These are phyloP conservation scores for Trichoderma sp. DNA, from an alignment of 2,329 filamentous ascomycete species.

Conservation along the genomic window DNA sequence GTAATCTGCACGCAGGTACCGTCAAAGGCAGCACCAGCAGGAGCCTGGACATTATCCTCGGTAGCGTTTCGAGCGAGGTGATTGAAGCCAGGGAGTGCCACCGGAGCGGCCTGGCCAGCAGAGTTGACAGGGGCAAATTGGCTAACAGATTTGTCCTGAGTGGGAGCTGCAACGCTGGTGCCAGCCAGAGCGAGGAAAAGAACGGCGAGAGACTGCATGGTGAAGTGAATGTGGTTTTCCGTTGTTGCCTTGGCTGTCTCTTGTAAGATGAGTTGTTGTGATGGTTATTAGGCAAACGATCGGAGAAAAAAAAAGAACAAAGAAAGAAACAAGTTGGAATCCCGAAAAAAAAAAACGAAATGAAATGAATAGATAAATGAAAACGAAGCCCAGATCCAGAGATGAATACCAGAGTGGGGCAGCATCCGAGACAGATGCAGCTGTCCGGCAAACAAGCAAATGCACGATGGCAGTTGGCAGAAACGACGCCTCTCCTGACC, in stretches of 20 bases:
- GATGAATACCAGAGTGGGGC: not conserved
- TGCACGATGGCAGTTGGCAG: not conserved
- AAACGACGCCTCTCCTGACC: not conserved
- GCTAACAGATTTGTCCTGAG: not conserved
- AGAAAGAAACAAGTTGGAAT: no score
- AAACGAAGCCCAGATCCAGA: not conserved
- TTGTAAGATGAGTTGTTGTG: not conserved
- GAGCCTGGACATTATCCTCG: not conserved
- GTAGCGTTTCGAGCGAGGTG: constrained; percentile 12
- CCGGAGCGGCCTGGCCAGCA: not conserved
- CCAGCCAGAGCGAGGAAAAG: not conserved
- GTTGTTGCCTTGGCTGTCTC: not conserved
- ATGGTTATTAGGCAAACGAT: not conserved
- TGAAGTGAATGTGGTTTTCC: not conserved
- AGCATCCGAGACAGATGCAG: not conserved
- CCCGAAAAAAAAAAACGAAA: not conserved
- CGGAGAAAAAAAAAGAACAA: not conserved
- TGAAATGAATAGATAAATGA: not conserved
- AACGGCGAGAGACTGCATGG: constrained; percentile 18
- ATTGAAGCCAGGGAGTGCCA: constrained; percentile 5
- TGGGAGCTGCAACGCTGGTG: not conserved
- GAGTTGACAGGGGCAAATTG: not conserved
- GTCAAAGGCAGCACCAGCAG: constrained; percentile 10
- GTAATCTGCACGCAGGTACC: constrained; percentile 23
- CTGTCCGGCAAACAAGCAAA: not conserved